Base-by-base conservation (phyloP, 148 eudicot species). In the Nepenthes gracilis region DNA sequence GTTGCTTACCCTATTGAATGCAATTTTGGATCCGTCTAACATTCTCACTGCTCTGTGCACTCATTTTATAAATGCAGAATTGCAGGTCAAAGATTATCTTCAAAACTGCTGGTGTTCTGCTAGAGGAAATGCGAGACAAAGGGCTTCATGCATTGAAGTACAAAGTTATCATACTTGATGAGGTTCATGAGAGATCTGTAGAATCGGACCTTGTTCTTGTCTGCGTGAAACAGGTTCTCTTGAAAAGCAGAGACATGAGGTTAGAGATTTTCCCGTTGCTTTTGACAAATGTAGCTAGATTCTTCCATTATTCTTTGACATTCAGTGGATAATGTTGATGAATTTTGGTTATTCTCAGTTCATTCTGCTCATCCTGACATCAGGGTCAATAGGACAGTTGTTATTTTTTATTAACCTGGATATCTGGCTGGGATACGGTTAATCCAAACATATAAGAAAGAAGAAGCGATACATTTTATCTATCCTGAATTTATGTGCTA, bases 151-250 rank as follows among this genome's bases (percentile, higher is more conserved):
- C 98, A 5, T 83, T 92, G 32, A 88, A 88, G 55, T 92, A 88
- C 86, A 92, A 92, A 72, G 95, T 76, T 54, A 88, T 92, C 65
- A 86, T 92, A 70, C 82, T 92, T 55, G 98, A 92, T 50, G 98
- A 92, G 86, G 96, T 92, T 64, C 98, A 92, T 75, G 98, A 92
- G 82, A 84, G 96, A 85, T 92, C 98, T 60, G 90, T 86, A 33
- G 96, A 92, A 81, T 92, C 96, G 48, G 98, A 92, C 79, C 94
- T 92, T 76, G 94, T 86, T 69, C 95, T 92, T 72, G 90, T 88
- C 67, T 88, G 98, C 58, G 77, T 88, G 57, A 92, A 92, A 78
- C 98, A 92, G 71, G 82, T 83, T 77, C 75, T 92, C 70, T 75
- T 85, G 14, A 84, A 72, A 72, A 77, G 80, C 54, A 80, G 74